phyloP scores from a whole-genome alignment of 169 alveolate species.

The Plasmodium coatneyi region DNA sequence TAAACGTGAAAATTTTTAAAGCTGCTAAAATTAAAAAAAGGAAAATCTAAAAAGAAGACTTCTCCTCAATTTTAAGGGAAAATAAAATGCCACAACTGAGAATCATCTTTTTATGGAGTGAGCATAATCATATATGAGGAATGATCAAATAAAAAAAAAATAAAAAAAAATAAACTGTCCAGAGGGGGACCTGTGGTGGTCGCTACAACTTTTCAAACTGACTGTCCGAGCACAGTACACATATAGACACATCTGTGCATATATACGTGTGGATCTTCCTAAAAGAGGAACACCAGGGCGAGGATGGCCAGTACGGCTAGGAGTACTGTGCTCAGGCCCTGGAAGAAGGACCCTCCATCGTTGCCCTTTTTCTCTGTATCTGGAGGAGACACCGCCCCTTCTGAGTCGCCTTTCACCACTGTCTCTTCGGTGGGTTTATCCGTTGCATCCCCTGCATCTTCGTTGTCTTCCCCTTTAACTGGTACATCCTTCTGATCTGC shows the following conservation, averaged over 20 bases:
- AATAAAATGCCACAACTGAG: not conserved
- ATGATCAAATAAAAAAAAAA: not conserved
- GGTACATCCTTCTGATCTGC: not conserved
- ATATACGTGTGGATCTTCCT: not conserved
- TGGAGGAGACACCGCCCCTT: not conserved
- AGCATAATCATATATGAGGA: not conserved
- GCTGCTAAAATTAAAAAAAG: not conserved
- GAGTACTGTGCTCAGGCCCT: not conserved
- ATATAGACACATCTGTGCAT: not conserved
- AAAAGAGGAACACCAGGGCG: not conserved
- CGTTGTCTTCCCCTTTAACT: constrained; percentile 39
- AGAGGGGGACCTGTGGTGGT: not conserved
- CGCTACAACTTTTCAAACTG: not conserved
- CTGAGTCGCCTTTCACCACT: not conserved
- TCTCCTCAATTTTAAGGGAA: not conserved
- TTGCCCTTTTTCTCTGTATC: not conserved
- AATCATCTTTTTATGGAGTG: not conserved
- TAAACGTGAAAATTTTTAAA: not conserved
- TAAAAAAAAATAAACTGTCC: not conserved
- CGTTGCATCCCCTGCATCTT: constrained; percentile 13
- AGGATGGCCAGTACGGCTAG: not conserved
- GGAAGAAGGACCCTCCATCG: constrained; percentile 12
- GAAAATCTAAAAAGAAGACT: not conserved
- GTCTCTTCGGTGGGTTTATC: constrained; percentile 3
- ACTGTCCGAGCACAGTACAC: not conserved